Evolutionary conservation across 345 rosid genomes (phyloP).

Genomic region (Salix udensis): DNA sequence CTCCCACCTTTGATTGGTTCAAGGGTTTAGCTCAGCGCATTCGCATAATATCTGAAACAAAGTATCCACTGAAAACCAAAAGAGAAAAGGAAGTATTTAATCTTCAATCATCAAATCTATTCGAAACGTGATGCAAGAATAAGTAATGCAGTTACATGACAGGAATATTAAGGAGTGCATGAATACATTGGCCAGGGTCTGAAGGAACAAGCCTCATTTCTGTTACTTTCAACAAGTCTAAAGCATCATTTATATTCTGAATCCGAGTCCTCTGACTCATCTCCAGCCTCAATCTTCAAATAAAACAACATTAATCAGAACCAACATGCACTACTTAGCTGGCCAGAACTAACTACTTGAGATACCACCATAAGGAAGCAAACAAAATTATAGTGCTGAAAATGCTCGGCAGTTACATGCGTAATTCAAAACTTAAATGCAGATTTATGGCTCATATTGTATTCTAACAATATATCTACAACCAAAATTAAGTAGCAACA

Average conservation of each 20-base stretch:
- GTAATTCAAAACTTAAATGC: no score
- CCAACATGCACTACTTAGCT: background rate
- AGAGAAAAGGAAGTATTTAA: slow-evolving; percentile 1
- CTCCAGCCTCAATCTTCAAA: slow-evolving; percentile 67
- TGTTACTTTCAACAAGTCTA: no score
- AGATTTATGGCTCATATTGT: no score
- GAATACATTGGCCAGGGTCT: slow-evolving; percentile 65
- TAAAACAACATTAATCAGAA: background rate
- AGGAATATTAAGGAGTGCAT: background rate
- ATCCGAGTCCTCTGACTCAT: slow-evolving; percentile 58
- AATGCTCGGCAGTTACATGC: no score
- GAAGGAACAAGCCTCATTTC: slow-evolving; percentile 95
- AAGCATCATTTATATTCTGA: slow-evolving; percentile 41
- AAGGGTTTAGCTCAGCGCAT: slow-evolving; percentile 89
- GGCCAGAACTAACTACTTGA: no score
- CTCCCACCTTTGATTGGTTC: slow-evolving; percentile 72
- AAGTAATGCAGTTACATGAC: background rate
- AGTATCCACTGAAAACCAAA: slow-evolving; percentile 59
- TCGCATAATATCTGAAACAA: slow-evolving; percentile 80
- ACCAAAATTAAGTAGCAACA: background rate
- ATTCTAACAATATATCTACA: no score
- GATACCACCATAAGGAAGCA: no score
- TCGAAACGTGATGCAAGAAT: background rate
- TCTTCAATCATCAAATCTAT: background rate
- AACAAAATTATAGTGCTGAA: no score